A percentile compares a stretch with the other conserved stretches of the same genome.
Conservation (phyloP, 1,284 basidiomycete species). For the Leccinum griseonigrum region DNA sequence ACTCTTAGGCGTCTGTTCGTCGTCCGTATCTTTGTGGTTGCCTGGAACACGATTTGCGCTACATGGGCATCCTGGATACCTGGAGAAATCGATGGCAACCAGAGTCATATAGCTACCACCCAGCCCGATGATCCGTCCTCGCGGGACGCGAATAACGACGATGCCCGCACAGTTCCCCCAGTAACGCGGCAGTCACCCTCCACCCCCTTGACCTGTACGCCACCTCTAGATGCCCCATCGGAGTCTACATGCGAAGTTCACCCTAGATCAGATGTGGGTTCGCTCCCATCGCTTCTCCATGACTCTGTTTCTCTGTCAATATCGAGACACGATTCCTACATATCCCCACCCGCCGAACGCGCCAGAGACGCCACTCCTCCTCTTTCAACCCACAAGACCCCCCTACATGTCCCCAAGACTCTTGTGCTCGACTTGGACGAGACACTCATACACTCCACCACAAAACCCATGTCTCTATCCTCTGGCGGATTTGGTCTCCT, state of each 20-base stretch:
- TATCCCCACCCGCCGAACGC: constrained; percentile 28
- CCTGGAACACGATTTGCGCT: constrained; percentile 52
- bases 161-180: constrained; percentile 30
- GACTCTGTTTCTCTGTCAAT: constrained; percentile 14
- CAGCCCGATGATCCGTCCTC: constrained; percentile 33
- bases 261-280: constrained; percentile 11
- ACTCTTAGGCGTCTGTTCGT: constrained; percentile 49
- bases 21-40: constrained; percentile 47
- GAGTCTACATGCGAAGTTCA: constrained; percentile 5
- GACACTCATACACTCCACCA: constrained; percentile 97
- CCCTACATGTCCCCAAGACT: constrained; percentile 84
- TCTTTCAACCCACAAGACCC: constrained; percentile 52
- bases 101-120: constrained; percentile 9
- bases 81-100: constrained; percentile 25
- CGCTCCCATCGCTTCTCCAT: constrained; percentile 22
- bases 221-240: constrained; percentile 9
- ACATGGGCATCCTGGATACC: constrained; percentile 44
- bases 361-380: constrained; percentile 50
- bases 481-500: constrained; percentile 58
- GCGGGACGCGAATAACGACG: constrained; percentile 35
- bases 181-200: constrained; percentile 10
- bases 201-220: constrained; percentile 2
- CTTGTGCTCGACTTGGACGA: constrained; percentile 96
- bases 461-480: constrained; percentile 62
- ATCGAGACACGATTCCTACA: constrained; percentile 15